Evolutionary conservation across 768 basidiomycete genomes (phyloP), one percentile per base, ranked within the genome.

Genomic region (Pleurotus djamor): DNA sequence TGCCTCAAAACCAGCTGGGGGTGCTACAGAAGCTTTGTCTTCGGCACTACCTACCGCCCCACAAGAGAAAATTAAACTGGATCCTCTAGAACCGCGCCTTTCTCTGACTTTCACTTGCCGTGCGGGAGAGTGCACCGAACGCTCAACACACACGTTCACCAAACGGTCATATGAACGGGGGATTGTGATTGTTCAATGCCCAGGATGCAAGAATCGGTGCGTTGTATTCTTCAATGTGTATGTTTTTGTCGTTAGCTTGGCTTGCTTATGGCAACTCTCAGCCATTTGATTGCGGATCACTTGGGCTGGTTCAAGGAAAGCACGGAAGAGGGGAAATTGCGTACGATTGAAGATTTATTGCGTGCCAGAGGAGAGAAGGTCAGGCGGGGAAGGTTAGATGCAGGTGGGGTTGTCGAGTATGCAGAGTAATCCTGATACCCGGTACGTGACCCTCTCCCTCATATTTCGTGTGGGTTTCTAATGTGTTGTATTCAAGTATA

Each of bases 181-280:
- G 0, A 87, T 98, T 54, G 96, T 98, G 2, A 77, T 99, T 32
- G 84, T 97, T 1, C 84, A 95, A 69, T 99, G 96, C 74, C 95
- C 96, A 1, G 83, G 83, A 12, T 99, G 96, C 70, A 86, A 90
- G 66, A 93, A 91, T 66, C 77, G 96, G 91, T 94, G 68, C 56
- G 86, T 73, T 60, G 21, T 32, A 28, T 45, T 57, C 58, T 56
- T 37, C 48, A 38, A 12, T 9, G 21, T 28, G 49, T n/a, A 32
- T 21, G 37, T 8, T 17, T 33, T 16, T 34, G 34, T 59, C 59
- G 61, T 12, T 33, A 43, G 64, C 5, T 45, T 44, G 33, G 6
- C 32, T 59, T 21, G 21, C 57, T 48, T 36, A 13, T 57, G 10
- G 4, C 13, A 48, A 16, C 33, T 13, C 37, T 21, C 61, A 92